A percentile compares a stretch with the other conserved stretches of the same genome.
Evolutionary conservation across 2,329 filamentous ascomycete species (phyloP).

Genomic region (Aureobasidium subglaciale): DNA sequence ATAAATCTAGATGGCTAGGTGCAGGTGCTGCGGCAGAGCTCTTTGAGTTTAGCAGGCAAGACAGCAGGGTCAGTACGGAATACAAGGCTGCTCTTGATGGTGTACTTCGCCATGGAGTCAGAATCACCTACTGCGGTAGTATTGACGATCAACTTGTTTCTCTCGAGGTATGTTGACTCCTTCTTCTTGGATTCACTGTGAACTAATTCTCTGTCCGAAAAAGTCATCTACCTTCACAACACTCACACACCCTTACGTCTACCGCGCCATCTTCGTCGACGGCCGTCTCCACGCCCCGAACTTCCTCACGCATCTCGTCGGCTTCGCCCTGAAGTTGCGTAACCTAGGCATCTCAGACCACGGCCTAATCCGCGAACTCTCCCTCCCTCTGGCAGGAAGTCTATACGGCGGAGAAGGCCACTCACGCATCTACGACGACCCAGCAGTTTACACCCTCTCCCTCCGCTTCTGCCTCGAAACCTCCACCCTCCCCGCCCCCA

Average conservation of each 20-base stretch:
- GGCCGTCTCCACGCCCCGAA: slow-evolving; percentile 85
- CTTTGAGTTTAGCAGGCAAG: slow-evolving; percentile 82
- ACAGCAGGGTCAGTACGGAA: slow-evolving; percentile 73
- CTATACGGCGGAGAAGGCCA: slow-evolving; percentile 90
- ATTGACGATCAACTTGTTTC: slow-evolving; percentile 96
- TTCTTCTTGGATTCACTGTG: no score
- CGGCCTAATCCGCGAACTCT: slow-evolving; percentile 84
- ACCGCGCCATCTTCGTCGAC: slow-evolving; percentile 92
- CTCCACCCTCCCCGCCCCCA: slow-evolving; percentile 25
- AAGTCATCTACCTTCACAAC: slow-evolving; percentile 80
- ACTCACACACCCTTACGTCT: slow-evolving; percentile 84
- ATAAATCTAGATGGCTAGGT: slow-evolving; percentile 81
- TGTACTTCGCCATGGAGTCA: slow-evolving; percentile 69
- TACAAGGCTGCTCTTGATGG: slow-evolving; percentile 70
- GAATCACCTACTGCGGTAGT: slow-evolving; percentile 82
- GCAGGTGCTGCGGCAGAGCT: slow-evolving; percentile 79
- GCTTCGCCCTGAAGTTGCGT: slow-evolving; percentile 85
- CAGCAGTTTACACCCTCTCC: slow-evolving; percentile 66
- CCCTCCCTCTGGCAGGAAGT: slow-evolving; percentile 78
- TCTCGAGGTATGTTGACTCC: slow-evolving; percentile 57
- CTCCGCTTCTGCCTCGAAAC: slow-evolving; percentile 43
- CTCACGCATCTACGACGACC: slow-evolving; percentile 85
- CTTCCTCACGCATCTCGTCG: slow-evolving; percentile 87
- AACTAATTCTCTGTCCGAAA: not conserved
- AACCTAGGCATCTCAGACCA: slow-evolving; percentile 92